phyloP scores from a whole-genome alignment of 306 rosid genomes.

The Vicia faba region DNA sequence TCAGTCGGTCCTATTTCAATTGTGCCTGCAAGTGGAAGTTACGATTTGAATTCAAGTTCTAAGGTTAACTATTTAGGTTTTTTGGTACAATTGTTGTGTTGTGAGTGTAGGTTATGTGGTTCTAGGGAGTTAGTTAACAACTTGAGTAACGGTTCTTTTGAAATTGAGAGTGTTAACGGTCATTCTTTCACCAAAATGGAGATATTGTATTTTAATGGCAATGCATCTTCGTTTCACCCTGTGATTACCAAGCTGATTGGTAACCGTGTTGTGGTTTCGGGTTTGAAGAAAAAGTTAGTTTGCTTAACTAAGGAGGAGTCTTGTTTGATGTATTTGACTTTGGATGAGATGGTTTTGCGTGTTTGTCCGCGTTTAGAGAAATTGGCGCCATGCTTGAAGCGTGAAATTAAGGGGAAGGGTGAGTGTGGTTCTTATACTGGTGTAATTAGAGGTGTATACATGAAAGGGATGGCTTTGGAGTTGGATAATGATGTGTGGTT shows the following conservation, averaged over 20 bases:
- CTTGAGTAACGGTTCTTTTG: constrained; percentile 34
- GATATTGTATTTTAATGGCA: constrained; percentile 64
- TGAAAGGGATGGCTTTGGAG: constrained; percentile 93
- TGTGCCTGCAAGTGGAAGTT: constrained; percentile 40
- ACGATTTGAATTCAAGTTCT: constrained; percentile 32
- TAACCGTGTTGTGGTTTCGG: constrained; percentile 45
- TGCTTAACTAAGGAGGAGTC: constrained; percentile 60
- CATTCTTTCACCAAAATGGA: constrained; percentile 58
- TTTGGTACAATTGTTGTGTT: constrained; percentile 54
- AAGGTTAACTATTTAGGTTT: constrained; percentile 55
- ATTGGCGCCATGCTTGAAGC: constrained; percentile 26
- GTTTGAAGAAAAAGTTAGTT: constrained; percentile 70
- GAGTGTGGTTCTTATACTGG: constrained; percentile 78
- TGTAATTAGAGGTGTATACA: constrained; percentile 59
- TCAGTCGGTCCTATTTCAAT: constrained; percentile 57
- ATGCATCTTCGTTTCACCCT: constrained; percentile 75
- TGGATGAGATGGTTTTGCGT: constrained; percentile 53
- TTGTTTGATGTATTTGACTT: constrained; percentile 65
- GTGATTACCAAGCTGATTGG: constrained; percentile 63
- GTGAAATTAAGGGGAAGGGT: constrained; percentile 48
- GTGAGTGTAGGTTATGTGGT: constrained; percentile 61
- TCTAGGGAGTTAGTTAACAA: constrained; percentile 38
- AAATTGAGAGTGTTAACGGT: constrained; percentile 30
- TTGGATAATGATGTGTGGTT: constrained; percentile 89
- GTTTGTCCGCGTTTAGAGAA: constrained; percentile 43